A percentile compares a stretch with the other conserved stretches of the same genome.
These are phyloP conservation scores for Telopea speciosissima DNA, from an alignment of 177 flowering plant species.

Conservation along the genomic window DNA sequence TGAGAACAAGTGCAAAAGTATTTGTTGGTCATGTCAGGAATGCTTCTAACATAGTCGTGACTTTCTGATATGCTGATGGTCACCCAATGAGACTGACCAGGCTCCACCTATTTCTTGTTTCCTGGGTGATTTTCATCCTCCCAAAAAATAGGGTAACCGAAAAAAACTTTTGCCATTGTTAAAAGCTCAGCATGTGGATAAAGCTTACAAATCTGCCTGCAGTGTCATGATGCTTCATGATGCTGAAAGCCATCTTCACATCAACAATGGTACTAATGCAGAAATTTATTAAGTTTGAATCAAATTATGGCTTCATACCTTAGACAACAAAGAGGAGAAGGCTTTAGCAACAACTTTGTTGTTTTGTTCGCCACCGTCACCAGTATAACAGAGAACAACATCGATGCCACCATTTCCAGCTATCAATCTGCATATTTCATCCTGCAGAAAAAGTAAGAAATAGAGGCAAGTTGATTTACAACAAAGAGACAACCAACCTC, in stretches of 20 bases:
- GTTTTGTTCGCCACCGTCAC: conserved; percentile 69
- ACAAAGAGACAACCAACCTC: too few relatives aligned
- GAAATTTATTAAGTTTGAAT: background rate
- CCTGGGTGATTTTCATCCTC: too few relatives aligned
- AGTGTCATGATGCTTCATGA: background rate
- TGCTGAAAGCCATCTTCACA: background rate
- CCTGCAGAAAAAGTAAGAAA: conserved; percentile 72
- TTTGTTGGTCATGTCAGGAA: too few relatives aligned
- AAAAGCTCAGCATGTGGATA: conserved; percentile 1
- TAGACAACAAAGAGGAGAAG: conserved; percentile 79
- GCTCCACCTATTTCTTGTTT: too few relatives aligned
- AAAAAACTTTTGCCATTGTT: too few relatives aligned
- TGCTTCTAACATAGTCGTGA: too few relatives aligned
- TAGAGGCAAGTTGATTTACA: too few relatives aligned
- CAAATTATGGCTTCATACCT: conserved; percentile 38
- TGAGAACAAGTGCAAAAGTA: too few relatives aligned
- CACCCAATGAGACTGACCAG: too few relatives aligned
- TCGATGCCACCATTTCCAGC: conserved; percentile 88
- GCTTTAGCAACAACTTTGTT: conserved; percentile 61
- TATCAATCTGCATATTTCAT: conserved; percentile 84
- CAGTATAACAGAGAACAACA: conserved; percentile 63
- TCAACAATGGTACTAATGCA: background rate
- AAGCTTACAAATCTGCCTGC: background rate
- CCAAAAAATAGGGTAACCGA: too few relatives aligned
- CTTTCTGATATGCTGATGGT: too few relatives aligned